Percentiles rank a stretch among this genome's conserved stretches.
Evolutionary conservation across 305 asterid species (phyloP).

Genomic region (Plantago lanceolata): DNA sequence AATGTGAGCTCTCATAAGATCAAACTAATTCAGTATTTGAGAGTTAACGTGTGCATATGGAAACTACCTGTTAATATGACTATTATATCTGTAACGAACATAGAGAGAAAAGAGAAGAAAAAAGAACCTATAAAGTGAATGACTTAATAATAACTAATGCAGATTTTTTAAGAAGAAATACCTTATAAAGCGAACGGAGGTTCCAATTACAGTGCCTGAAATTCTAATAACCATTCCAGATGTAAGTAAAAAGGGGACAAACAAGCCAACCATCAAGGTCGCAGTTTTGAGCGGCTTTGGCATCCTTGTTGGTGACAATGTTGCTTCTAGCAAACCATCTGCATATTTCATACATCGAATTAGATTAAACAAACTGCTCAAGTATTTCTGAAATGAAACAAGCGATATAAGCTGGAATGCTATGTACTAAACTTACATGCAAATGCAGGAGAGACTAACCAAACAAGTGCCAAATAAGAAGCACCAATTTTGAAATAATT

Average conservation of each 20-base stretch:
- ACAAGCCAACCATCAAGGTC: conserved; percentile 67
- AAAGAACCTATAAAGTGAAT: neutral
- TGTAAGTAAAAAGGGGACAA: conserved; percentile 65
- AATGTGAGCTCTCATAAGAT: too few species aligned
- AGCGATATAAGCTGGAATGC: conserved; percentile 7
- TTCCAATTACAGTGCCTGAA: conserved; percentile 60
- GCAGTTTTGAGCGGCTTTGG: conserved; percentile 85
- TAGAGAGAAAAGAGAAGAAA: neutral
- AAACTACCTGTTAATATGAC: too few species aligned
- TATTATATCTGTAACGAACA: too few species aligned
- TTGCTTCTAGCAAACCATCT: conserved; percentile 99
- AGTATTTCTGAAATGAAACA: conserved; percentile 9
- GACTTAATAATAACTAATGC: neutral
- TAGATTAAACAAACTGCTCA: conserved; percentile 16
- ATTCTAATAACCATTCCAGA: conserved; percentile 73
- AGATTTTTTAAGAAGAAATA: conserved; percentile 24
- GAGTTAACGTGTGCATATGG: too few species aligned
- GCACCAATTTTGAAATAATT: conserved; percentile 66
- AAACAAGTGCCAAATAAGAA: conserved; percentile 73
- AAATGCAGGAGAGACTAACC: conserved; percentile 90
- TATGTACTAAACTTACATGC: conserved; percentile 66
- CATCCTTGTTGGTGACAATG: conserved; percentile 75
- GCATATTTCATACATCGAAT: conserved; percentile 31
- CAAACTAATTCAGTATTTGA: too few species aligned
- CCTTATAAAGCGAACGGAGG: conserved; percentile 69